Conservation (phyloP, 202 grass and related monocot genomes). For the Cymbopogon flexuosus region DNA sequence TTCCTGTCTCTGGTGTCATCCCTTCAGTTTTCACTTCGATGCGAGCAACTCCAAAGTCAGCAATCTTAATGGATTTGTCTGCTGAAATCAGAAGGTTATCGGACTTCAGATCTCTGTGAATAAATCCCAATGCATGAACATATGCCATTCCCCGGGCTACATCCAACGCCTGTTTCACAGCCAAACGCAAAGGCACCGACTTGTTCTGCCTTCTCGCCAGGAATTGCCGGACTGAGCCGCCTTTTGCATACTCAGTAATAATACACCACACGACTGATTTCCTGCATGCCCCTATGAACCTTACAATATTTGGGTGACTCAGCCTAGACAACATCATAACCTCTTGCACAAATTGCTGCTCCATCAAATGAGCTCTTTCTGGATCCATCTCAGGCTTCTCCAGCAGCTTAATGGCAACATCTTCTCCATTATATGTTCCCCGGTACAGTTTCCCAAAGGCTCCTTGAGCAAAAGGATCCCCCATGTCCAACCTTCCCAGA, state of each 20-base stretch:
- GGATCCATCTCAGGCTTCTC: slow-evolving; percentile 66
- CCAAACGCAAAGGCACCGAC: slow-evolving; percentile 54
- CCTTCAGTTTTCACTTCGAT: slow-evolving; percentile 76
- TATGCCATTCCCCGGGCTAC: slow-evolving; percentile 74
- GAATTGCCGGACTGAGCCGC: slow-evolving; percentile 70
- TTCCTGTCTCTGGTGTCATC: slow-evolving; percentile 86
- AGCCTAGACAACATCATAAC: slow-evolving; percentile 76
- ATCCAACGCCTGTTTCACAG: slow-evolving; percentile 73
- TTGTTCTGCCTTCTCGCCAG: slow-evolving; percentile 65
- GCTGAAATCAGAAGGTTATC: slow-evolving; percentile 71
- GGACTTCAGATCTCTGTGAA: slow-evolving; percentile 77
- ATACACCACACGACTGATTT: slow-evolving; percentile 82
- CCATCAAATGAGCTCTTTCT: slow-evolving; percentile 65
- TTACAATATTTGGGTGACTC: slow-evolving; percentile 67
- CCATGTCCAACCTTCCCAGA: slow-evolving; percentile 65
- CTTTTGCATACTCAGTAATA: slow-evolving; percentile 71
- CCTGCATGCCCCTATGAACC: slow-evolving; percentile 70
- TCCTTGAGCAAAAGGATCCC: slow-evolving; percentile 63
- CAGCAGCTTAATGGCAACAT: slow-evolving; percentile 68
- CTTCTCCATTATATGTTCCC: slow-evolving; percentile 73
- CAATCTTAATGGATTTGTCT: slow-evolving; percentile 79
- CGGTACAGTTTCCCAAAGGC: slow-evolving; percentile 72
- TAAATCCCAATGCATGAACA: slow-evolving; percentile 74
- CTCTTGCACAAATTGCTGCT: slow-evolving; percentile 79
- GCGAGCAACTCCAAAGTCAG: slow-evolving; percentile 87